Evolutionary conservation across 2,329 filamentous ascomycete genomes (phyloP).

Genomic region (Ophiostoma pallidulum): DNA sequence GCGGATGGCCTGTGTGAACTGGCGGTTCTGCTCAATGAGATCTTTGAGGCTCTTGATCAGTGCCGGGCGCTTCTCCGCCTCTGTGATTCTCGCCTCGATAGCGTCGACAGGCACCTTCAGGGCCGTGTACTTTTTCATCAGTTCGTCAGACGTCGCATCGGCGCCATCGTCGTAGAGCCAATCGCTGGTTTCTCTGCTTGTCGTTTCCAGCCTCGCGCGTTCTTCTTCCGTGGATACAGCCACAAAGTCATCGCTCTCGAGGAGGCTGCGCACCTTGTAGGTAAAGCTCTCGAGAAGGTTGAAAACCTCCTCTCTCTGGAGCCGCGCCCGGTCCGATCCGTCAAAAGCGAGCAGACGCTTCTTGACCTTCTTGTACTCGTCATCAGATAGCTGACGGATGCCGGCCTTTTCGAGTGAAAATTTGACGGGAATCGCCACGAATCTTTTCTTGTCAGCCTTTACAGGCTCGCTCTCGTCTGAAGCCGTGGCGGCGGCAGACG

Average conservation of each 20-base stretch:
- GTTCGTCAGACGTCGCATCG: constrained; percentile 62
- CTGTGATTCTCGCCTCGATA: constrained; percentile 64
- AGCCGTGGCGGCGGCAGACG: constrained; percentile 13
- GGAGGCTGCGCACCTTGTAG: constrained; percentile 75
- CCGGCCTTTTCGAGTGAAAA: constrained; percentile 42
- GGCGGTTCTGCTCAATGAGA: constrained; percentile 59
- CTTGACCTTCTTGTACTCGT: constrained; percentile 44
- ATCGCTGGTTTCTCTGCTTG: constrained; percentile 62
- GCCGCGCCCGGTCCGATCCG: constrained; percentile 67
- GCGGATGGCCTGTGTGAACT: constrained; percentile 61
- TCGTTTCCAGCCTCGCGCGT: constrained; percentile 55
- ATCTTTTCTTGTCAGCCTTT: constrained; percentile 48
- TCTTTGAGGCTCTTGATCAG: constrained; percentile 58
- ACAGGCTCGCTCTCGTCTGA: constrained; percentile 6
- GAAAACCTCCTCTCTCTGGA: constrained; percentile 71
- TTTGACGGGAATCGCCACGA: constrained; percentile 44
- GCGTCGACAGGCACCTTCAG: constrained; percentile 72
- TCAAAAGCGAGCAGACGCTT: constrained; percentile 77
- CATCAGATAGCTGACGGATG: constrained; percentile 38
- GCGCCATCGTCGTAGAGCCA: constrained; percentile 86
- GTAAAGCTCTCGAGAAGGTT: constrained; percentile 93
- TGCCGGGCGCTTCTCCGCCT: constrained; percentile 61
- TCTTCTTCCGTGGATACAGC: constrained; percentile 60
- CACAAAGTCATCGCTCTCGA: constrained; percentile 68
- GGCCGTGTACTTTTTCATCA: constrained; percentile 66